Conservation (phyloP, 148 eudicot genomes). For the Fagopyrum homotropicum region DNA sequence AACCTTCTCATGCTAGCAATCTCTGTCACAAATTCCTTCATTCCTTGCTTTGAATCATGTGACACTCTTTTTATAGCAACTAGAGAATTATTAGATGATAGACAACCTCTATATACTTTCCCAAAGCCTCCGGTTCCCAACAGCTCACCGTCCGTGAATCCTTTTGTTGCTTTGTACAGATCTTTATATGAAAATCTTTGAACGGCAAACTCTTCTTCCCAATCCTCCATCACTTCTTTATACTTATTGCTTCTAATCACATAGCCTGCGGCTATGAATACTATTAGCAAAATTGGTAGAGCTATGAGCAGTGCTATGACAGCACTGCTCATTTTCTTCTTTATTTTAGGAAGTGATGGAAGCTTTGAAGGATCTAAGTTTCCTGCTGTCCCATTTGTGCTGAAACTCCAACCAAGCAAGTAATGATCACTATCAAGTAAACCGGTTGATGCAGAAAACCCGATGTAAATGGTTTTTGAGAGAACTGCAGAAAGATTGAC, state of each 20-base stretch:
- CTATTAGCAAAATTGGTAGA: neutral
- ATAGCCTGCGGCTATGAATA: neutral
- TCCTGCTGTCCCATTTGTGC: constrained; percentile 4
- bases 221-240: constrained; percentile 5
- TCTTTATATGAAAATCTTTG: neutral
- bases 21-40: constrained; percentile 10
- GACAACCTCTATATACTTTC: neutral
- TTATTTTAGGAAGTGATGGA: neutral
- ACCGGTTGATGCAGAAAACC: constrained; percentile 15
- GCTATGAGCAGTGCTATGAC: neutral
- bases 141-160: neutral
- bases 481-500: constrained; percentile 6
- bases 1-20: constrained; percentile 19
- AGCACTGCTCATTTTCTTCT: neutral
- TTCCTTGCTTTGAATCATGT: constrained; percentile 11
- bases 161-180: constrained; percentile 7
- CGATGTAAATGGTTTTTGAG: constrained; percentile 2
- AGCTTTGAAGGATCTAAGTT: constrained; percentile 1
- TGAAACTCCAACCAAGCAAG: constrained; percentile 18
- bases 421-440: constrained; percentile 9
- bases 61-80: constrained; percentile 11
- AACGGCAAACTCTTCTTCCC: neutral
- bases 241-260: neutral
- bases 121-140: neutral
- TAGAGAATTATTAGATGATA: neutral